Evolutionary conservation across 768 basidiomycete species (phyloP).

Genomic region (Tylopilus vinaceipallidus): DNA sequence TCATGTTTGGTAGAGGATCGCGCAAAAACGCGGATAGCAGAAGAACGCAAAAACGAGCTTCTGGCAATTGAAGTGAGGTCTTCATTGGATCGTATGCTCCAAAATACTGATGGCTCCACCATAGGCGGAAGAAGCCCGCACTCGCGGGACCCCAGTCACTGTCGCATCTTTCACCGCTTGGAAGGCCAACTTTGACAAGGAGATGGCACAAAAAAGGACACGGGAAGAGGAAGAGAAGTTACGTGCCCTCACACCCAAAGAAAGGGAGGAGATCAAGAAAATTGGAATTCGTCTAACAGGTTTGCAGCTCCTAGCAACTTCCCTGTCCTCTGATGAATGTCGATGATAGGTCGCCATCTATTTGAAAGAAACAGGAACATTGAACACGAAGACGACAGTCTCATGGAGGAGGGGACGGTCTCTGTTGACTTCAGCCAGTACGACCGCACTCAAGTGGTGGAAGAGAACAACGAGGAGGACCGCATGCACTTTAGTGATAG

Average conservation of each 20-base stretch:
- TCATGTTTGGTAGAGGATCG: constrained; percentile 60
- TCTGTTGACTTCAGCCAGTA: constrained; percentile 91
- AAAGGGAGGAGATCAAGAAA: constrained; percentile 81
- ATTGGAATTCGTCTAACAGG: constrained; percentile 63
- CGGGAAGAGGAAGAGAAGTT: constrained; percentile 79
- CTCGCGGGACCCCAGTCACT: constrained; percentile 91
- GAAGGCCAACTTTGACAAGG: constrained; percentile 77
- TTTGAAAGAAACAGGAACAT: constrained; percentile 82
- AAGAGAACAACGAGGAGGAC: constrained; percentile 56
- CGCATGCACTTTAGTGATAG: constrained; percentile 81
- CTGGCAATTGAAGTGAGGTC: constrained; percentile 67
- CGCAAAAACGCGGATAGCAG: constrained; percentile 51
- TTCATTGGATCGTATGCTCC: not conserved
- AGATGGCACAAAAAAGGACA: constrained; percentile 53
- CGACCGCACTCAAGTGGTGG: constrained; percentile 57
- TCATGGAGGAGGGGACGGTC: constrained; percentile 82
- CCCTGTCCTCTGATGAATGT: constrained; percentile 4
- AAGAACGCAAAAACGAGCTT: constrained; percentile 72
- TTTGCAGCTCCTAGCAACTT: constrained; percentile 32
- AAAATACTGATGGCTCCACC: constrained; percentile 2
- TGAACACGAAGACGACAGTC: constrained; percentile 67
- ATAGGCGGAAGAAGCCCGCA: constrained; percentile 84
- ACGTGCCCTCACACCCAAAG: constrained; percentile 69
- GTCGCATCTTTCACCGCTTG: constrained; percentile 75
- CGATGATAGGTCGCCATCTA: constrained; percentile 76